These are phyloP conservation scores for Nymphaea thermarum DNA, from an alignment of 164 flowering plant genomes.

Conservation along the genomic window DNA sequence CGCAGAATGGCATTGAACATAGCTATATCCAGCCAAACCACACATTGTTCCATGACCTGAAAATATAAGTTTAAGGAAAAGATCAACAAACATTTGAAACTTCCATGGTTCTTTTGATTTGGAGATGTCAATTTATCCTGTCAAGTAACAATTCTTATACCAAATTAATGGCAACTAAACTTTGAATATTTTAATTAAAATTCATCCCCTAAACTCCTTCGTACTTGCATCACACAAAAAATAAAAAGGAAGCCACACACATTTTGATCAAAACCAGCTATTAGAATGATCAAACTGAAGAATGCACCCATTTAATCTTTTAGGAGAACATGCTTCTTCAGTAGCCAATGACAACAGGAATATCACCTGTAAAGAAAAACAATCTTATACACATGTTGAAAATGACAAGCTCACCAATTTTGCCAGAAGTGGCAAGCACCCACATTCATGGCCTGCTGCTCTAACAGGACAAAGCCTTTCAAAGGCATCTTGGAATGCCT, in stretches of 20 bases:
- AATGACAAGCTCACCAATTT: constrained; percentile 36
- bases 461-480: constrained; percentile 89
- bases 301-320: background rate
- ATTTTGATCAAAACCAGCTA: background rate
- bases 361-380: no score
- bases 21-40: constrained; percentile 77
- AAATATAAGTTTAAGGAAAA: no score
- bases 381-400: no score
- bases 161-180: background rate
- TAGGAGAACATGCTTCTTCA: background rate
- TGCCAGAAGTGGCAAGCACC: constrained; percentile 66
- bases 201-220: background rate
- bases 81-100: background rate
- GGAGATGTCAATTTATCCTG: background rate
- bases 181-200: background rate
- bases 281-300: background rate
- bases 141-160: background rate
- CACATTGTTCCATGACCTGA: constrained; percentile 93
- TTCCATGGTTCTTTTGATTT: background rate
- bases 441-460: constrained; percentile 87
- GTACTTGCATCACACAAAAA: no score
- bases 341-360: background rate
- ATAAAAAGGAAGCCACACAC: no score
- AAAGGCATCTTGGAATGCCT: constrained; percentile 79
- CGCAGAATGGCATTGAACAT: constrained; percentile 98